Conservation (phyloP, 495 filamentous ascomycete genomes). For the Penicillium taxi region DNA sequence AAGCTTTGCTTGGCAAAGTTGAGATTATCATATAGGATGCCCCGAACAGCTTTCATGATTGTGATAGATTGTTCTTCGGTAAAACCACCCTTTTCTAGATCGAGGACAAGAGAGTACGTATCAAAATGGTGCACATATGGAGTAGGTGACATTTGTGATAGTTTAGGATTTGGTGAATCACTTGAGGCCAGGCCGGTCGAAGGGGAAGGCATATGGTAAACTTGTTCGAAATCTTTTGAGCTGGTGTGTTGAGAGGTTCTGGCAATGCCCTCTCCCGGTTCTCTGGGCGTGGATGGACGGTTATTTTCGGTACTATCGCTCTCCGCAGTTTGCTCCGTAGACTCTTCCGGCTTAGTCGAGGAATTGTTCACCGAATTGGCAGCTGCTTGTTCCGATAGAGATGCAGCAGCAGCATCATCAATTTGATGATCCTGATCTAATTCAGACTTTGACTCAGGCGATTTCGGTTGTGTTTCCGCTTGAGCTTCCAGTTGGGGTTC, state of each 20-base stretch:
- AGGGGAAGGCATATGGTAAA: slow-evolving; percentile 53
- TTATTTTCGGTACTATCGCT: slow-evolving; percentile 11
- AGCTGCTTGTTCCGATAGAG: slow-evolving; percentile 7
- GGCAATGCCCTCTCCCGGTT: slow-evolving; percentile 24
- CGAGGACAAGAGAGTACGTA: slow-evolving; percentile 75
- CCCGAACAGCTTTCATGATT: slow-evolving; percentile 81
- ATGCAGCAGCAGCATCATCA: slow-evolving; percentile 2
- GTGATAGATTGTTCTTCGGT: slow-evolving; percentile 60
- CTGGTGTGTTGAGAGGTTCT: slow-evolving; percentile 14
- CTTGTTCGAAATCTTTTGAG: slow-evolving; percentile 53
- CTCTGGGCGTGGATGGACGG: slow-evolving; percentile 18
- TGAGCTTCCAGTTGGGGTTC: slow-evolving; percentile 2
- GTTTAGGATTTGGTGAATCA: slow-evolving; percentile 34
- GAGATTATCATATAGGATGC: slow-evolving; percentile 67
- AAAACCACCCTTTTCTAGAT: slow-evolving; percentile 64
- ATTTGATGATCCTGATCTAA: background rate
- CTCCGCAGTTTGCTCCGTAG: slow-evolving; percentile 14
- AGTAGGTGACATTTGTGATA: slow-evolving; percentile 60
- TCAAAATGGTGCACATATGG: slow-evolving; percentile 95
- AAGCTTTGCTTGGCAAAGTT: slow-evolving; percentile 67
- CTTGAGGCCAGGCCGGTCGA: slow-evolving; percentile 26
- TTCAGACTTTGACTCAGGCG: background rate
- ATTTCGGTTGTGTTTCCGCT: slow-evolving; percentile 3
- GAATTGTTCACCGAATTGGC: slow-evolving; percentile 13
- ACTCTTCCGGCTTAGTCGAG: slow-evolving; percentile 14